Evolutionary conservation across 495 filamentous ascomycete species (phyloP).

Genomic region (Hypoxylon intermedium): DNA sequence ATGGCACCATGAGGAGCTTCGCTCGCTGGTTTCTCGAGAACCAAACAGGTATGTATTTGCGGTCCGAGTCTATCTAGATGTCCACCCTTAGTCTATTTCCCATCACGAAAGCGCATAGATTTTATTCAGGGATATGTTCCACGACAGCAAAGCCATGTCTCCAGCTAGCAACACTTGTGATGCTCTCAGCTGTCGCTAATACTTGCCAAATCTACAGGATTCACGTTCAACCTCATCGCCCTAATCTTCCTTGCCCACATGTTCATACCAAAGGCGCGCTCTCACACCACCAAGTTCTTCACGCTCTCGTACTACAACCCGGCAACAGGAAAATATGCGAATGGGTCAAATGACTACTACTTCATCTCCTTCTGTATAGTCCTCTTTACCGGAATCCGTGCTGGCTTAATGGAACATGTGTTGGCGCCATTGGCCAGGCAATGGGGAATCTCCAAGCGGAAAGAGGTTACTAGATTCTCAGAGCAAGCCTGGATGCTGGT

Average conservation of each 20-base stretch:
- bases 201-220: slow-evolving; percentile 56
- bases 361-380: slow-evolving; percentile 82
- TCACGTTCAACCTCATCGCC: slow-evolving; percentile 78
- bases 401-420: slow-evolving; percentile 84
- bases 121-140: slow-evolving; percentile 19
- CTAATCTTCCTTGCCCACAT: slow-evolving; percentile 79
- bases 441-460: slow-evolving; percentile 72
- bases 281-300: slow-evolving; percentile 85
- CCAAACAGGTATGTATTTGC: slow-evolving; percentile 56
- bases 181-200: slow-evolving; percentile 21
- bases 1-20: slow-evolving; percentile 51
- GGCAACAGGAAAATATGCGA: slow-evolving; percentile 67
- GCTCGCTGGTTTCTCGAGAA: slow-evolving; percentile 60
- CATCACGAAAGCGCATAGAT: slow-evolving; percentile 8
- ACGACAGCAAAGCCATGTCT: slow-evolving; percentile 15
- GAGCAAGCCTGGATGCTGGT: slow-evolving; percentile 91
- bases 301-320: slow-evolving; percentile 81
- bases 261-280: slow-evolving; percentile 76
- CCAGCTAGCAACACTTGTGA: slow-evolving; percentile 1
- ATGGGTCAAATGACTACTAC: slow-evolving; percentile 80
- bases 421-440: slow-evolving; percentile 75
- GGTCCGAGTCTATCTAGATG: not conserved
- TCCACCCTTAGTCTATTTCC: not conserved
- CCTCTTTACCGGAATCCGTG: slow-evolving; percentile 84
- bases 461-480: slow-evolving; percentile 79